phyloP scores from a whole-genome alignment of 2,329 filamentous ascomycete species.

The Pleurostoma richardsiae region DNA sequence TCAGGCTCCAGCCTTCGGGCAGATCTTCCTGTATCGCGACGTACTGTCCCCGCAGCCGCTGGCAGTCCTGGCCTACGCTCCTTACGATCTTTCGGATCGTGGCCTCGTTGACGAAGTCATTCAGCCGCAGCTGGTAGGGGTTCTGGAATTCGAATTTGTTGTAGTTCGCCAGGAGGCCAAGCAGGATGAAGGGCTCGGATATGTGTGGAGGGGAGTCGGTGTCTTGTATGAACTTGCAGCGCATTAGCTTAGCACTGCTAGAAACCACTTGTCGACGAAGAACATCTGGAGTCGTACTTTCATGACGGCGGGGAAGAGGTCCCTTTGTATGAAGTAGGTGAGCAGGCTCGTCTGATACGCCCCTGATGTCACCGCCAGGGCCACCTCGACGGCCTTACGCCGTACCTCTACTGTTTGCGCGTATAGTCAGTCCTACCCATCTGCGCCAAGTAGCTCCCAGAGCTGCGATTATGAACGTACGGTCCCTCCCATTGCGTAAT shows the following conservation, averaged over 20 bases:
- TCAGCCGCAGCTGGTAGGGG: constrained; percentile 84
- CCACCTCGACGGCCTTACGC: constrained; percentile 73
- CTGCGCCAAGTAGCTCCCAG: background rate
- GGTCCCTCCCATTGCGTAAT: constrained; percentile 68
- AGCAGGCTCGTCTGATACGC: constrained; percentile 92
- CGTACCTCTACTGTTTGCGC: constrained; percentile 61
- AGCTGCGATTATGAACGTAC: constrained; percentile 42
- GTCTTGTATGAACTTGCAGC: constrained; percentile 70
- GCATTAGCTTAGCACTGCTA: constrained; percentile 5
- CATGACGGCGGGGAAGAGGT: constrained; percentile 91
- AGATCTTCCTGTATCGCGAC: constrained; percentile 84
- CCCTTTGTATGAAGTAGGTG: constrained; percentile 91
- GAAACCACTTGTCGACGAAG: background rate
- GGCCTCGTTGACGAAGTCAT: constrained; percentile 90
- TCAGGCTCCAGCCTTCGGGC: constrained; percentile 83
- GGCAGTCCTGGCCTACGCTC: constrained; percentile 70
- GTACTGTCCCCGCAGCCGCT: constrained; percentile 66
- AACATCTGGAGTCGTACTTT: constrained; percentile 54
- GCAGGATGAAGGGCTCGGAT: constrained; percentile 72
- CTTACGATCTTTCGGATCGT: constrained; percentile 78
- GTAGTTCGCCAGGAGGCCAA: constrained; percentile 90
- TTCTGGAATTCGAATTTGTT: constrained; percentile 99
- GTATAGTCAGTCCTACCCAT: constrained; percentile 16
- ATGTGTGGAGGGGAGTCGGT: constrained; percentile 58
- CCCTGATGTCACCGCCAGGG: constrained; percentile 82